phyloP scores from a whole-genome alignment of 148 eudicot species.

The Fallopia convolvulus region DNA sequence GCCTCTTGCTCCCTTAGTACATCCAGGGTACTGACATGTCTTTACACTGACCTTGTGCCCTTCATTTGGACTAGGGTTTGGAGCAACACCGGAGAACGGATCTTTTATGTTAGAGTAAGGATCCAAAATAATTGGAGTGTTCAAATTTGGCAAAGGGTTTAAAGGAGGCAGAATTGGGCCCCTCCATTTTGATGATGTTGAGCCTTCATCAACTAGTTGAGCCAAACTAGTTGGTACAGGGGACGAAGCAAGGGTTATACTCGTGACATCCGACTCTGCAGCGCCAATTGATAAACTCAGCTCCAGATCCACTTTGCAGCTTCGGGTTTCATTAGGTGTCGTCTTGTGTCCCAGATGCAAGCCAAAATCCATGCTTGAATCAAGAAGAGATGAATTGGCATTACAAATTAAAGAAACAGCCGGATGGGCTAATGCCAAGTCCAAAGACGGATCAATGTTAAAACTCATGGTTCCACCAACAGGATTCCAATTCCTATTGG shows the following conservation, averaged over 20 bases:
- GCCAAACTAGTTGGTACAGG: slow-evolving; percentile 20
- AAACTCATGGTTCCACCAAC: slow-evolving; percentile 13
- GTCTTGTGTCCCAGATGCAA: slow-evolving; percentile 15
- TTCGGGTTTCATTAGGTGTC: slow-evolving; percentile 13
- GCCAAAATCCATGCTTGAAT: slow-evolving; percentile 32
- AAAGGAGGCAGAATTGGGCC: slow-evolving; percentile 30
- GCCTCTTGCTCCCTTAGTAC: slow-evolving; percentile 19
- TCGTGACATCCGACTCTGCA: slow-evolving; percentile 52
- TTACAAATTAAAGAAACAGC: slow-evolving; percentile 19
- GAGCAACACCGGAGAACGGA: slow-evolving; percentile 12
- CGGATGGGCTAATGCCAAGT: slow-evolving; percentile 29
- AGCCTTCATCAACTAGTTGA: slow-evolving; percentile 60
- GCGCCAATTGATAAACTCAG: slow-evolving; percentile 50
- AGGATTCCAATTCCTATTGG: slow-evolving; percentile 27
- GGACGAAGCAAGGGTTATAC: slow-evolving; percentile 25
- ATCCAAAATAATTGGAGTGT: background rate
- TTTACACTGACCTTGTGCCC: slow-evolving; percentile 36
- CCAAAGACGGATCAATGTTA: slow-evolving; percentile 31
- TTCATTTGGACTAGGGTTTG: slow-evolving; percentile 13
- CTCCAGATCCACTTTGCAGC: slow-evolving; percentile 45
- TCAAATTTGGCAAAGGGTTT: slow-evolving; percentile 14
- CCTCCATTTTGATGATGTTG: slow-evolving; percentile 67
- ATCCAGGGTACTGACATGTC: slow-evolving; percentile 37
- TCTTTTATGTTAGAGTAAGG: background rate
- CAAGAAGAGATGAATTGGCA: slow-evolving; percentile 13